Evolutionary conservation across 257 asterid genomes (phyloP), one percentile per base, ranked within the genome.

Genomic region (Agastache rugosa): DNA sequence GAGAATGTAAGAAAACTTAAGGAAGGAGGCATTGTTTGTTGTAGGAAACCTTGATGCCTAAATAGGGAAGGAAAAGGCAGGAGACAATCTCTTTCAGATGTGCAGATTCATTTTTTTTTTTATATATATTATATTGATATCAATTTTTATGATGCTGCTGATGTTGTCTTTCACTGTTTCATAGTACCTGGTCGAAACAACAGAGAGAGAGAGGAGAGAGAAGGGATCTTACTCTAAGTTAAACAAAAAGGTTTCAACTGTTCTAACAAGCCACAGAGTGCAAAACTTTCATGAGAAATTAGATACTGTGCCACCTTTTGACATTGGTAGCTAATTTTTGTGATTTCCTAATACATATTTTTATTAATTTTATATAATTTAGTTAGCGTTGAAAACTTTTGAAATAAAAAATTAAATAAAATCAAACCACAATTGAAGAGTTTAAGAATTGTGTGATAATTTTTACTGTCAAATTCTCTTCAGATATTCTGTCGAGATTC

Each of bases 1-100:
- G 69, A 66, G 67, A 75, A 48, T 63, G 80, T 77, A 71, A 90
- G 88, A 82, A 90, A 76, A 86, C 94, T 88, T 90, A 66, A 81
- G 88, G 60, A 74, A 82, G 62, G 92, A 87, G 94, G 83, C 84
- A 85, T 79, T 79, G 78, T 79, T 39, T 80, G 42, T 83, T 79
- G 87, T 75, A 79, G 79, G 86, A 82, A 76, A 80, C 42, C 71
- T 65, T 65, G 76, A 89, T 83, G 83, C 89, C 85, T 63, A 64
- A 84, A 85, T 79, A 82, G 87, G 79, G 67, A 63, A 72, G 64
- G 78, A 81, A 80, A 84, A 77, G 81, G 54, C 25, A 22, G 35
- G n/a, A 55, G 75, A 65, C 20, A 20, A 67, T 47, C 72, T 67
- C 29, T 41, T 39, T 23, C 27, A 56, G 65, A 51, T 53, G 51